A percentile compares a stretch with the other conserved stretches of the same genome.
These are phyloP conservation scores for Dendryphion nanum DNA, from an alignment of 2,329 filamentous ascomycete species.

Conservation along the genomic window DNA sequence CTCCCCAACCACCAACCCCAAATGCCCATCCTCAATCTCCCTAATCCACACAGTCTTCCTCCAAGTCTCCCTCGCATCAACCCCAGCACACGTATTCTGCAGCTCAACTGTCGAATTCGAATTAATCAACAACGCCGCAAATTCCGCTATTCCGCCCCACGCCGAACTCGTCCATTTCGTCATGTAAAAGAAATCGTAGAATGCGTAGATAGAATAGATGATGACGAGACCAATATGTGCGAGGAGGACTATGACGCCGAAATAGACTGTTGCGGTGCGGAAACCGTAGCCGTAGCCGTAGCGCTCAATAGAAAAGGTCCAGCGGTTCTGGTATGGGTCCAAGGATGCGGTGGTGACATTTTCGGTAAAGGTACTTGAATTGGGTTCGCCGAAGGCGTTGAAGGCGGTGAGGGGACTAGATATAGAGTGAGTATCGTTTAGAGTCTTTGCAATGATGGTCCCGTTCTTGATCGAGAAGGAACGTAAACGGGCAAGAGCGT, in stretches of 20 bases:
- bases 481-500: not conserved
- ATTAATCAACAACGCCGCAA: constrained; percentile 1
- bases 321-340: not conserved
- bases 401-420: not conserved
- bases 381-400: not conserved
- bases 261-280: not conserved
- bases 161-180: constrained; percentile 1
- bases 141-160: constrained; percentile 1
- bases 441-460: not conserved
- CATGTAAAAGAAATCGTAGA: constrained; percentile 2
- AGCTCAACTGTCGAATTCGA: constrained; percentile 1
- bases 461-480: not conserved
- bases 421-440: not conserved
- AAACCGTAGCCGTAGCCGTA: constrained; percentile 5
- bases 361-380: too few species aligned
- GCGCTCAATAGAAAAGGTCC: not conserved
- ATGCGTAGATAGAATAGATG: constrained; percentile 1
- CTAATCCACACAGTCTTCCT: too few species aligned
- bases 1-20: too few species aligned
- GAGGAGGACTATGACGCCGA: constrained; percentile 1
- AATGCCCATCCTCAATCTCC: too few species aligned
- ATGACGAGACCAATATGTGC: not conserved
- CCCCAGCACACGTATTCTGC: too few species aligned
- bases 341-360: not conserved
- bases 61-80: too few species aligned